Evolutionary conservation across 805 yeast species (phyloP), one percentile per base, ranked within the genome.

Genomic region (Lachancea waltii): DNA sequence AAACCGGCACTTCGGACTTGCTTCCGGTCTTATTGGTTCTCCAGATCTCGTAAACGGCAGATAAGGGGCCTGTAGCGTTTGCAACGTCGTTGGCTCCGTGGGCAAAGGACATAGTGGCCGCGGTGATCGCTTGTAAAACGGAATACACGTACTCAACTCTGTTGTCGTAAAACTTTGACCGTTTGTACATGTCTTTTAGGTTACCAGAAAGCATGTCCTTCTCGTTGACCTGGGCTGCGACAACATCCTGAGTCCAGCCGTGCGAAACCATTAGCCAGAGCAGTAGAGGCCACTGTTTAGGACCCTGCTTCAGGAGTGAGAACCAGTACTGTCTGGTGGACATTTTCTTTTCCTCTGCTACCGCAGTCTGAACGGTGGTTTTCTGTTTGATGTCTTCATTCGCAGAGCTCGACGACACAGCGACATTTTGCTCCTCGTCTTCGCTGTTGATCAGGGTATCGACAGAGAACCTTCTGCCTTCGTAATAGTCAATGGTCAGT

Each of bases 1-100:
- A 81, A 32, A 75, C 58, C 32, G 90, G 89, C 25, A 79, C 82
- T 9, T 70, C 75, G 25, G 80, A 58, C 51, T 77, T 75, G 2
- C 44, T 14, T 4, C 51, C 45, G 35, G 67, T 64, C 3, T 63
- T 54, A 48, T 77, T 75, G 24, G 75, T 60, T 16, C 58, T 58
- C 86, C 87, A 81, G 18, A 77, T 66, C 30, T 68, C 60, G 56
- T 77, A 81, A 16, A 81, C 72, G 10, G 86, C 70, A 31, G 86
- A 64, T 49, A 79, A 67, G 23, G 90, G 89, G 47, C 86, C 89
- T 22, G 83, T 73, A 26, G 90, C 87, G 50, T 81, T 81, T 34
- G 86, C 72, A 45, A 82, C 79, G 62, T 81, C 90, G 54, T 81
- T 81, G 27, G 90, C 79, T 40, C 90, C 90, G 54, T 81, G 90